Conservation (phyloP, 768 basidiomycete genomes). For the Dacryopinax primogenitus region DNA sequence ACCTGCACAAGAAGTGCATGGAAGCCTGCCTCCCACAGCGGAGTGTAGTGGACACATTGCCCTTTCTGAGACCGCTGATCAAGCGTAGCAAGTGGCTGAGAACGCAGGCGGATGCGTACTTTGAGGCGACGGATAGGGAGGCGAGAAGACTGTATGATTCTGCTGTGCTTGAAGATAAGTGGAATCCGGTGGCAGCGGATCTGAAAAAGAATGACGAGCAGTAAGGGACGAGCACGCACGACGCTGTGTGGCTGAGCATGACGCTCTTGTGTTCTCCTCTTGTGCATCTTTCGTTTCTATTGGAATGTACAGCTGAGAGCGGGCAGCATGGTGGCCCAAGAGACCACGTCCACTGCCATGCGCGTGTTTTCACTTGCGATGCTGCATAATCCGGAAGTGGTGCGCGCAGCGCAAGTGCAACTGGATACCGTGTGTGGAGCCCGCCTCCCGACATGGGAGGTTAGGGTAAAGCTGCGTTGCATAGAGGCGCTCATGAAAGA, state of each 20-base stretch:
- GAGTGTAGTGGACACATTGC: not conserved
- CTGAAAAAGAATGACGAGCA: not conserved
- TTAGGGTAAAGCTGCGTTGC: slow-evolving; percentile 20
- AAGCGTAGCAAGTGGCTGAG: not conserved
- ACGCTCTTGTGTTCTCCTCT: not conserved
- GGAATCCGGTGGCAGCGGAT: not conserved
- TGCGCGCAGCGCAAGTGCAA: slow-evolving; percentile 8
- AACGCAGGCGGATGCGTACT: not conserved
- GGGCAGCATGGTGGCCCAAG: not conserved
- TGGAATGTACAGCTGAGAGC: not conserved
- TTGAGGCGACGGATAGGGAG: not conserved
- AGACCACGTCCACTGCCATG: slow-evolving; percentile 8
- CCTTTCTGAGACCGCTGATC: not conserved
- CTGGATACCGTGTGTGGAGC: slow-evolving; percentile 2
- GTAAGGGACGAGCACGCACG: not conserved
- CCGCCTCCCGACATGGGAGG: slow-evolving; percentile 29
- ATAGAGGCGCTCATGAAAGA: not conserved
- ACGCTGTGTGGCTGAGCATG: not conserved
- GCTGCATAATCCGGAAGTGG: slow-evolving; percentile 13
- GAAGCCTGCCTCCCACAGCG: not conserved
- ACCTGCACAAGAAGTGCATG: not conserved
- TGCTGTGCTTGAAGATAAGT: not conserved
- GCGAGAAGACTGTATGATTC: not conserved
- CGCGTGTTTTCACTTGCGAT: slow-evolving; percentile 15
- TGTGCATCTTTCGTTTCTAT: not conserved